A percentile compares a stretch with the other conserved stretches of the same genome.
These are phyloP conservation scores for Fusarium succisae DNA, from an alignment of 2,329 filamentous ascomycete species.

Conservation along the genomic window DNA sequence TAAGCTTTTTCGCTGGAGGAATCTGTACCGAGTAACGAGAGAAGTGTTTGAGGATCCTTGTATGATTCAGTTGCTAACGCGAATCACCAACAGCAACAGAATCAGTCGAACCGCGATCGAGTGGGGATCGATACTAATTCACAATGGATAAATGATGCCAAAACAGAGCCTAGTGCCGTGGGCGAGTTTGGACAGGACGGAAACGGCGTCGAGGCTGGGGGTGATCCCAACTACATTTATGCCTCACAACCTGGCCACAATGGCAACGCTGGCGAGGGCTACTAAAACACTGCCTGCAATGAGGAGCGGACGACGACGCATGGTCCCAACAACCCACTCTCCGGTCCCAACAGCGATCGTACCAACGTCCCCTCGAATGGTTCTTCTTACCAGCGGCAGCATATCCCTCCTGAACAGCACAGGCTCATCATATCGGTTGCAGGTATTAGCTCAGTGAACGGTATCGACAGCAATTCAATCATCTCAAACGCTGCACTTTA, in stretches of 20 bases:
- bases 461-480: not conserved
- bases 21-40: not conserved
- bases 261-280: slow-evolving; percentile 64
- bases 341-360: not conserved
- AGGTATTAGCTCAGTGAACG: not conserved
- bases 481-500: not conserved
- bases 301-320: not conserved
- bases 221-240: slow-evolving; percentile 62
- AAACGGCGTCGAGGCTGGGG: slow-evolving; percentile 52
- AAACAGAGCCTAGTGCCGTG: slow-evolving; percentile 43
- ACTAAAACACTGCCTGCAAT: slow-evolving; percentile 48
- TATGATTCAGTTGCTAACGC: slow-evolving; percentile 7
- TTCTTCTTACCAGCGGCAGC: not conserved
- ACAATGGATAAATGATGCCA: slow-evolving; percentile 48
- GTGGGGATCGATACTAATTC: slow-evolving; percentile 48
- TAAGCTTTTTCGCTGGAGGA: not conserved
- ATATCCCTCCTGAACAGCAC: not conserved
- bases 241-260: slow-evolving; percentile 66
- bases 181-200: slow-evolving; percentile 57
- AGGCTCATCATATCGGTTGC: not conserved
- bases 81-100: slow-evolving; percentile 49
- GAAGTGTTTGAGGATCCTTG: not conserved
- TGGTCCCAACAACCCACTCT: not conserved
- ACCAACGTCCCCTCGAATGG: not conserved
- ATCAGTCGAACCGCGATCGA: slow-evolving; percentile 53